Evolutionary conservation across 139 green algal genomes (phyloP), one percentile per base, ranked within the genome.

Genomic region (Trebouxia sp.): DNA sequence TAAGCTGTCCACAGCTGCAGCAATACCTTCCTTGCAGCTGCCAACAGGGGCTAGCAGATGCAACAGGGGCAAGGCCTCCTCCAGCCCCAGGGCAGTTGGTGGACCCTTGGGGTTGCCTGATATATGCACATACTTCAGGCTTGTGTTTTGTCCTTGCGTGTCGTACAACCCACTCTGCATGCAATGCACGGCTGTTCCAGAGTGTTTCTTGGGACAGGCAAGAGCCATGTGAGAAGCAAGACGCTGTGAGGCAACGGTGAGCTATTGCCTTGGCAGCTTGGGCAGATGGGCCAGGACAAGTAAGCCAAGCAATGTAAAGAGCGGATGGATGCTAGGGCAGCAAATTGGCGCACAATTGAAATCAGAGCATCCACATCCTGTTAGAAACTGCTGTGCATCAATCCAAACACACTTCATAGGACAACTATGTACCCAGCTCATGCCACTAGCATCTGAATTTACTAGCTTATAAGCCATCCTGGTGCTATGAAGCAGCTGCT

Each of bases 61-160:
- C 9, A 83, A n/a, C 45, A 97, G 85, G 4, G 93, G 90, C 83
- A 97, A 82, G 28, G 90, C 91, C n/a, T 96, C 85, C 9, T 83
- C 78, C 50, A 96, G 82, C 24, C 83, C 76, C n/a, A 84, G 24
- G 3, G 75, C 9, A 2, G 80, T 83, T 6, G 84, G 41, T 22
- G 69, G 87, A 0, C 75, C 83, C 7, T 35, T 53, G 24, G 48
- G 81, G 12, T 67, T 55, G 11, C 88, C 85, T 28, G 86, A 77
- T 48, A 96, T 72, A n/a, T 80, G 58, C 41, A 97, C 84, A 45
- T 88, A 86, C 35, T 84, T 87, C 38, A 93, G 86, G 3, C 50
- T 48, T 30, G 87, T 85, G 47, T 83, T 65, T 4, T 22, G 7
- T 8, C 78, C 79, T n/a, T 83, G 80, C n/a, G 90, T 48, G 65